A percentile compares a stretch with the other conserved stretches of the same genome.
Evolutionary conservation across 78 protist genomes (phyloP).

Genomic region (Dictyostelium firmibasis): DNA sequence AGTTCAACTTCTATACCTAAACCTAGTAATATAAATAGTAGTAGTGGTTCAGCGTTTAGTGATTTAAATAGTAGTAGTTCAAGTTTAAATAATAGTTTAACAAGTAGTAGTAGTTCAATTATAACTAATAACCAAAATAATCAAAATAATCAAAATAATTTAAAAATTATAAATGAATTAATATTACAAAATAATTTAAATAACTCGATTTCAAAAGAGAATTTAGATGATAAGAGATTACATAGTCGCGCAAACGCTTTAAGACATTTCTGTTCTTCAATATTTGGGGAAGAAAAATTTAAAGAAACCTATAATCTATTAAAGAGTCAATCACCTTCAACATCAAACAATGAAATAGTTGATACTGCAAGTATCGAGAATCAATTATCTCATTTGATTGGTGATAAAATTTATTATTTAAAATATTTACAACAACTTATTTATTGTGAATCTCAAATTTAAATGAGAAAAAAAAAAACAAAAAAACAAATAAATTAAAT

Average conservation of each 20-base stretch:
- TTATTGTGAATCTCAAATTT: constrained; percentile 42
- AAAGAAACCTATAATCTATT: not conserved
- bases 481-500: not conserved
- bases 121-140: not conserved
- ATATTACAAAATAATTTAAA: not conserved
- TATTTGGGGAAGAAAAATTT: not conserved
- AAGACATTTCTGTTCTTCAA: not conserved
- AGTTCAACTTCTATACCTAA: not conserved
- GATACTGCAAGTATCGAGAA: not conserved
- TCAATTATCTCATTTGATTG: constrained; percentile 5
- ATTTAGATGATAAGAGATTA: not conserved
- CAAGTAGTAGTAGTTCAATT: not conserved
- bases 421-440: constrained; percentile 66
- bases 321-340: not conserved
- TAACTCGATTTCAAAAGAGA: not conserved
- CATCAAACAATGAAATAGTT: not conserved
- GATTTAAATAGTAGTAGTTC: not conserved
- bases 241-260: not conserved
- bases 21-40: not conserved
- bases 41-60: not conserved
- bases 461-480: not conserved
- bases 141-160: not conserved
- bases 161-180: not conserved
- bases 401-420: constrained; percentile 45
- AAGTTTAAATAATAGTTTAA: not conserved